Percentiles rank a stretch among this genome's conserved stretches.
phyloP scores from a whole-genome alignment of 768 basidiomycete genomes.

The Mycena floridula region DNA sequence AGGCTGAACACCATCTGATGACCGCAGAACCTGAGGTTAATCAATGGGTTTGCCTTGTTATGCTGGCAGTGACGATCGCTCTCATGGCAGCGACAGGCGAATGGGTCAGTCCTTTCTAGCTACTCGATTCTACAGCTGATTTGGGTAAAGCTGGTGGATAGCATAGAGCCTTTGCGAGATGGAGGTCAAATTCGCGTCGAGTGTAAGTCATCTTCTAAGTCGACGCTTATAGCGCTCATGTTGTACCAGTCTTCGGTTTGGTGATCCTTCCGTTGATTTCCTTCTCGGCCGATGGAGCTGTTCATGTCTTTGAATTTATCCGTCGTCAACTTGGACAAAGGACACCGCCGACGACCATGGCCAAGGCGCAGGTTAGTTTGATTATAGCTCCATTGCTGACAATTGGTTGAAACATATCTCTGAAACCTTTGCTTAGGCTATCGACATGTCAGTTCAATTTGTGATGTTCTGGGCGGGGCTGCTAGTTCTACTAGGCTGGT shows the following conservation, averaged over 20 bases:
- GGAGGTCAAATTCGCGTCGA: slow-evolving; percentile 40
- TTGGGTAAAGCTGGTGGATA: slow-evolving; percentile 53
- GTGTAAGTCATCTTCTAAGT: slow-evolving; percentile 25
- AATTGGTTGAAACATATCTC: too few relatives aligned
- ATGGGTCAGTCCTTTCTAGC: slow-evolving; percentile 38
- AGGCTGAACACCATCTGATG: slow-evolving; percentile 29
- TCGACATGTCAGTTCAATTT: slow-evolving; percentile 77
- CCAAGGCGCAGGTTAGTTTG: slow-evolving; percentile 60
- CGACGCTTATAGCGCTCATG: background rate
- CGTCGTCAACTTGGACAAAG: slow-evolving; percentile 30
- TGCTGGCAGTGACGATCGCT: slow-evolving; percentile 46
- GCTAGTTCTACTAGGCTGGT: slow-evolving; percentile 67
- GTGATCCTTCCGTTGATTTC: slow-evolving; percentile 68
- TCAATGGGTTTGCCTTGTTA: slow-evolving; percentile 53
- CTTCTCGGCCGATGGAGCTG: slow-evolving; percentile 63
- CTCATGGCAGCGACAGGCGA: slow-evolving; percentile 68
- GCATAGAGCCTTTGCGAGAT: slow-evolving; percentile 49
- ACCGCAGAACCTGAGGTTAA: slow-evolving; percentile 49
- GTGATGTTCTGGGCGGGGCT: slow-evolving; percentile 76
- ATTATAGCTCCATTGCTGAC: too few relatives aligned
- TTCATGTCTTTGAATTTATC: slow-evolving; percentile 38
- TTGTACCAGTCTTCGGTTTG: slow-evolving; percentile 61
- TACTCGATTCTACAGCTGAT: background rate
- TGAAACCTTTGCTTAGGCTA: too few relatives aligned
- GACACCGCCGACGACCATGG: slow-evolving; percentile 48